Evolutionary conservation across 352 stramenopile genomes (phyloP).

Genomic region (Thalassiosira oceanica): DNA sequence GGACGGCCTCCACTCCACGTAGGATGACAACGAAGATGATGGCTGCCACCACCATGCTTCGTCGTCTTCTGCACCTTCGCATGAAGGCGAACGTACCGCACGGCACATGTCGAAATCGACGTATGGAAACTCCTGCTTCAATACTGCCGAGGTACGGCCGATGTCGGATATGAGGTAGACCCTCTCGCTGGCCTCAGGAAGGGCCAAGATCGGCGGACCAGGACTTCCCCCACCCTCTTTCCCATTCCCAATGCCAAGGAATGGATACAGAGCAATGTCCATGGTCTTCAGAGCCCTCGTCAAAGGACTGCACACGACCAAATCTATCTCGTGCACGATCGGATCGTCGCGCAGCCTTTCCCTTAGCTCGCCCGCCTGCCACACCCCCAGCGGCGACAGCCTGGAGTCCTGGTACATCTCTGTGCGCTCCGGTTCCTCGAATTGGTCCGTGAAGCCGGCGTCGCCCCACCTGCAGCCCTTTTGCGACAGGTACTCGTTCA

Average conservation of each 20-base stretch:
- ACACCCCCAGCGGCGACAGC: constrained; percentile 22
- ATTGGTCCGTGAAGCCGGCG: constrained; percentile 58
- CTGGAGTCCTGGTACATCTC: constrained; percentile 46
- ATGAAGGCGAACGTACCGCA: too few species aligned
- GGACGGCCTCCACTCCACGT: constrained; percentile 57
- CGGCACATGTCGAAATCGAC: constrained; percentile 60
- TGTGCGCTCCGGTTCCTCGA: constrained; percentile 8
- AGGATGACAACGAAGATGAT: constrained; percentile 7
- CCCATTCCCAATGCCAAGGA: too few species aligned
- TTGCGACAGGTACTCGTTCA: constrained; percentile 60
- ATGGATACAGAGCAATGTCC: constrained; percentile 24
- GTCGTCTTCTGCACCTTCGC: constrained; percentile 9
- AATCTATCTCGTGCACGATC: too few species aligned
- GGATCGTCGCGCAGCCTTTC: constrained; percentile 3
- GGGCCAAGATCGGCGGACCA: constrained; percentile 37
- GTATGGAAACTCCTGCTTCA: constrained; percentile 26
- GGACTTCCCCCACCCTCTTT: background rate
- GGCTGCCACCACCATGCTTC: constrained; percentile 12
- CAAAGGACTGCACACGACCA: constrained; percentile 38
- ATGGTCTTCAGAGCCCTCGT: constrained; percentile 53
- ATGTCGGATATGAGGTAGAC: constrained; percentile 57
- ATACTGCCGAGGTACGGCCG: constrained; percentile 24
- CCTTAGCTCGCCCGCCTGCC: constrained; percentile 22
- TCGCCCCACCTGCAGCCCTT: constrained; percentile 36
- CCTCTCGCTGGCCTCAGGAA: constrained; percentile 47